Base-by-base conservation (phyloP, 2,329 filamentous ascomycete species). In the Drechslerella dactyloides region DNA sequence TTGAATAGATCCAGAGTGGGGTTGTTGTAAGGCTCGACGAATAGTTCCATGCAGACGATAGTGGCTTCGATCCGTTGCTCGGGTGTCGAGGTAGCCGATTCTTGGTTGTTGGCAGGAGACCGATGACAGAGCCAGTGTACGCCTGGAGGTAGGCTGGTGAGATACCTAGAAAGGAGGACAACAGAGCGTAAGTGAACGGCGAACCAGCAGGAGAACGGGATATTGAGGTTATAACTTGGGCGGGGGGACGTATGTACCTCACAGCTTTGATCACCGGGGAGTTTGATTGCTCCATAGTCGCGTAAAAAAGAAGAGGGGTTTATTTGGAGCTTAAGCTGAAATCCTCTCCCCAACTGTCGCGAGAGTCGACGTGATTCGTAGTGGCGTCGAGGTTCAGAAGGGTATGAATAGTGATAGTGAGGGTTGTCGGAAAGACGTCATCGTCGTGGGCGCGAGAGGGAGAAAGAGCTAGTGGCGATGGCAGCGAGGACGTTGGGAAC, bases 91-190 rank as follows among this genome's bases (percentile, higher is more conserved):
- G 46, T 44, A 1, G 52, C 3, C 55, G 42, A 46, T 46, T 59
- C 62, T 61, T 35, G 57, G 55, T 35, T 74, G 24, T 13, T 58
- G 54, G 21, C 21, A 50, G 42, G 74, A 64, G 64, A 74, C 57
- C 69, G 74, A 54, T 55, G 63, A 33, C 76, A 77, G 21, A 77
- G 72, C 76, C 76, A 77, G 58, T 77, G 76, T 27, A 76, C 69
- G 35, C 74, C 69, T 19, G 74, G 75, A 6, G 75, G 73, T 35
- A 77, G 57, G 63, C 73, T 74, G 37, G 75, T 73, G 35, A 77
- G 59, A 48, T 68, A 73, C 60, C 69, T 46, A 27, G 30, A 53
- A 2, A n/a, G 30, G 11, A n/a, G 17, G 3, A 6, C 6, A n/a
- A 42, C 3, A 13, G 37, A 42, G 4, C 19, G n/a, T 37, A 62